Evolutionary conservation across 1,284 basidiomycete genomes (phyloP).

Genomic region (Sporisorium iseilematis-ciliati): DNA sequence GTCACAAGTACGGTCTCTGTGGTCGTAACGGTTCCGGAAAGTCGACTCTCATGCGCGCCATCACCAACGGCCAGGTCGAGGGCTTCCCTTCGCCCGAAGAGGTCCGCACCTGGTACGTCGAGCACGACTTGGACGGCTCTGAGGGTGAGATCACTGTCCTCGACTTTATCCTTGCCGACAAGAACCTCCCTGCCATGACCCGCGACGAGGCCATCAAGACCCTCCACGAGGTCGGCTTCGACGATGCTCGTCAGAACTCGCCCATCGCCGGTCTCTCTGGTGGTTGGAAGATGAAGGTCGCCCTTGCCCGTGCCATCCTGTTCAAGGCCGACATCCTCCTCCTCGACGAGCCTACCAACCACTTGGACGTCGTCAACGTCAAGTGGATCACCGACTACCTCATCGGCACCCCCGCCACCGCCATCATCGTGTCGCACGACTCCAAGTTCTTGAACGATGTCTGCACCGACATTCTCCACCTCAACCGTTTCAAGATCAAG

Average conservation of each 20-base stretch:
- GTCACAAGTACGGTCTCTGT: slow-evolving; percentile 70
- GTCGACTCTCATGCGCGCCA: slow-evolving; percentile 70
- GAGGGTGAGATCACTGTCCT: slow-evolving; percentile 68
- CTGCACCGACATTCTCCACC: slow-evolving; percentile 70
- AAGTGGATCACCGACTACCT: slow-evolving; percentile 70
- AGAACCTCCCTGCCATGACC: slow-evolving; percentile 62
- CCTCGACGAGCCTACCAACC: slow-evolving; percentile 70
- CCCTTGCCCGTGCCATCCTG: slow-evolving; percentile 69
- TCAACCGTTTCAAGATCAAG: slow-evolving; percentile 71
- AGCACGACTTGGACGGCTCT: slow-evolving; percentile 70
- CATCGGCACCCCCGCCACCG: slow-evolving; percentile 60
- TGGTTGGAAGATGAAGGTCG: slow-evolving; percentile 71
- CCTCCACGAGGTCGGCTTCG: slow-evolving; percentile 69
- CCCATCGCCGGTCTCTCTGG: slow-evolving; percentile 69
- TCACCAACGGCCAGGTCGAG: slow-evolving; percentile 70
- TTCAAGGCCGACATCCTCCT: slow-evolving; percentile 70
- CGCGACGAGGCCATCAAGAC: slow-evolving; percentile 61
- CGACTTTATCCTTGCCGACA: slow-evolving; percentile 68
- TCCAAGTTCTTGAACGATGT: slow-evolving; percentile 69
- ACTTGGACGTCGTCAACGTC: slow-evolving; percentile 70
- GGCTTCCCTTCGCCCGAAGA: slow-evolving; percentile 70
- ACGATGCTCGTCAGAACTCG: slow-evolving; percentile 65
- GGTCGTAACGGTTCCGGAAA: slow-evolving; percentile 70
- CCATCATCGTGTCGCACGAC: slow-evolving; percentile 70
- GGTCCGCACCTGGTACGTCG: slow-evolving; percentile 70